phyloP scores from a whole-genome alignment of 345 rosid species.

The Turnera subulata region DNA sequence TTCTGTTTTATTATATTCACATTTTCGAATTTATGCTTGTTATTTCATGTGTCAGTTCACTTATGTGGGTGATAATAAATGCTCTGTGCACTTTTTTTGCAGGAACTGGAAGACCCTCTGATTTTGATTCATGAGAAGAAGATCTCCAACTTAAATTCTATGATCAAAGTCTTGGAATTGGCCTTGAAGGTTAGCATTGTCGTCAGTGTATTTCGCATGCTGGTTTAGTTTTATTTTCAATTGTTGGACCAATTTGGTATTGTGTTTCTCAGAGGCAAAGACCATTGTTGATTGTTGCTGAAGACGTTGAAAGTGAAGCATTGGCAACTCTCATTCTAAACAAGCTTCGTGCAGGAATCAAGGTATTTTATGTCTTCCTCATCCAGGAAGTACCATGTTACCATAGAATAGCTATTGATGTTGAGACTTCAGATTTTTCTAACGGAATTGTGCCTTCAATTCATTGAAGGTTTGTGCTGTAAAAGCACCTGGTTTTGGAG shows the following conservation, averaged over 20 bases:
- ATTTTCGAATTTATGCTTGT: background rate
- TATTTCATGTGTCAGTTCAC: background rate
- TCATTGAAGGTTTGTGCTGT: conserved; percentile 73
- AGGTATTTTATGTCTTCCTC: conserved; percentile 37
- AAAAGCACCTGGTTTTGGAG: conserved; percentile 98
- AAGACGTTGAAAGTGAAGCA: conserved; percentile 92
- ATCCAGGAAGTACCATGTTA: too few species aligned
- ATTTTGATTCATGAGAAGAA: conserved; percentile 91
- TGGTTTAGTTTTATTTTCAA: background rate
- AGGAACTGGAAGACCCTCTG: conserved; percentile 96
- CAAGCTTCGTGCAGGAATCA: conserved; percentile 93
- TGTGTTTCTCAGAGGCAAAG: conserved; percentile 58
- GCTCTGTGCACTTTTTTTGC: conserved; percentile 3
- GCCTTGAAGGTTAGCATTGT: conserved; percentile 64
- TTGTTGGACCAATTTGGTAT: conserved; percentile 4
- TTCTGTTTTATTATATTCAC: background rate
- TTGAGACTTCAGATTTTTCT: background rate
- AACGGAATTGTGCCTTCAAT: background rate
- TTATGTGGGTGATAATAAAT: background rate
- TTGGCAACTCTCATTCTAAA: conserved; percentile 80
- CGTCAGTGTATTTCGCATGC: background rate
- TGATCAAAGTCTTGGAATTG: conserved; percentile 77
- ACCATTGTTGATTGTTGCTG: conserved; percentile 78
- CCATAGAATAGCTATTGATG: too few species aligned
- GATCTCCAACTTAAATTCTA: conserved; percentile 65